Evolutionary conservation across 1,139 yeast species (phyloP).

Genomic region (Arxiozyma heterogenica): DNA sequence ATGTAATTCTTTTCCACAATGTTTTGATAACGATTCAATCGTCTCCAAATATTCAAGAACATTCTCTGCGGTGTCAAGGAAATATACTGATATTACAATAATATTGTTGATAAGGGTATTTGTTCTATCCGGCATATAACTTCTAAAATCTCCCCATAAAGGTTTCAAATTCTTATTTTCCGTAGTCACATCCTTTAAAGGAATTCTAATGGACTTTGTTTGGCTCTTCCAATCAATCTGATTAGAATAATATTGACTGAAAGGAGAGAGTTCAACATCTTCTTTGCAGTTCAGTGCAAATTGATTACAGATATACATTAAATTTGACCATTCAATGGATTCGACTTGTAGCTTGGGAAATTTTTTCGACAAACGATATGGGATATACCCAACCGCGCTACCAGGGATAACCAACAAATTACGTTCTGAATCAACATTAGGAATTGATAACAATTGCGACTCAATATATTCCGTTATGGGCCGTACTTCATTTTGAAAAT

Average conservation of each 20-base stretch:
- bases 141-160: slow-evolving; percentile 59
- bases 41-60: slow-evolving; percentile 60
- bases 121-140: slow-evolving; percentile 32
- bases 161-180: slow-evolving; percentile 41
- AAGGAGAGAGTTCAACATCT: slow-evolving; percentile 44
- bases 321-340: slow-evolving; percentile 61
- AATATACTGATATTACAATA: slow-evolving; percentile 62
- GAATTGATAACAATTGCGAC: slow-evolving; percentile 18
- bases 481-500: slow-evolving; percentile 39
- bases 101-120: slow-evolving; percentile 35
- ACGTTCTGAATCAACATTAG: background rate
- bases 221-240: slow-evolving; percentile 47
- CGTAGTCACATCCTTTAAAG: slow-evolving; percentile 25
- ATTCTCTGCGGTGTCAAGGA: slow-evolving; percentile 83
- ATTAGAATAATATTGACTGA: slow-evolving; percentile 65
- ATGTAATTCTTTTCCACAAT: slow-evolving; percentile 36
- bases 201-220: slow-evolving; percentile 38
- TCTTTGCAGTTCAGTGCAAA: slow-evolving; percentile 36
- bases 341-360: slow-evolving; percentile 40
- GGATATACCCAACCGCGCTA: slow-evolving; percentile 64
- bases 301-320: slow-evolving; percentile 59
- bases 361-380: slow-evolving; percentile 47
- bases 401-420: slow-evolving; percentile 63
- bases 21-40: slow-evolving; percentile 42
- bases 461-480: slow-evolving; percentile 47